Base-by-base conservation (phyloP, 306 rosid genomes). In the Arachis stenosperma region DNA sequence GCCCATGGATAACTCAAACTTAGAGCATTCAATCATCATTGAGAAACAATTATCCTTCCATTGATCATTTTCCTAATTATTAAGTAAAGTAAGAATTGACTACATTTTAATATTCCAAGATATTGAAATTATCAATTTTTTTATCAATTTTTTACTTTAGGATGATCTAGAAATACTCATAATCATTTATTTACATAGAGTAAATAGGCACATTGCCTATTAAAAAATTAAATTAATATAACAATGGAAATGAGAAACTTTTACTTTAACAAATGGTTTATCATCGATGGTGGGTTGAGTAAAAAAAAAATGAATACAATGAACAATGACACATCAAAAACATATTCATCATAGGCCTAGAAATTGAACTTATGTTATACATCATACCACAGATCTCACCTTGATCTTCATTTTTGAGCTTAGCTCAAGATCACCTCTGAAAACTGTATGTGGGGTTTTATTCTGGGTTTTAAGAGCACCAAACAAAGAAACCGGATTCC, bases 361-460 rank as follows among this genome's bases (percentile, higher is more conserved):
- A 22, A 22, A 22, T 22, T 33, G 37, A 33, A 33, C 37, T 33
- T 33, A 33, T 33, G 37, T 33, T 33, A 33, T 4, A 33, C 3
- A 33, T 33, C 37, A 33, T 33, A 33, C 37, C 37, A 33, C 37
- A 33, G 37, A 41, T 50, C 85, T 83, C 71, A 93, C 98, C 97
- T 91, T 91, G 81, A 93, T 89, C 82, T 79, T 89, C 80, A 91
- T 46, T 56, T 74, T 73, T 50, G 92, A 77, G 84, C 90, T 77
- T 37, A 93, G 22, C 82, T 91, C 98, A 67, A 93, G 89, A 83
- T 91, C 89, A 40, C 98, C 97, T 79, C 90, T 88, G 76, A 85
- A 93, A 79, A 86, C 59, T 33, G 98, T 89, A 81, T 83, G 88
- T 0, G 87, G 94, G 36, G 87, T 65, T 79, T 89, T 77, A 72